These are phyloP conservation scores for Coemansia sp. DNA, from an alignment of 192 early-diverging fungal genomes.

Conservation along the genomic window DNA sequence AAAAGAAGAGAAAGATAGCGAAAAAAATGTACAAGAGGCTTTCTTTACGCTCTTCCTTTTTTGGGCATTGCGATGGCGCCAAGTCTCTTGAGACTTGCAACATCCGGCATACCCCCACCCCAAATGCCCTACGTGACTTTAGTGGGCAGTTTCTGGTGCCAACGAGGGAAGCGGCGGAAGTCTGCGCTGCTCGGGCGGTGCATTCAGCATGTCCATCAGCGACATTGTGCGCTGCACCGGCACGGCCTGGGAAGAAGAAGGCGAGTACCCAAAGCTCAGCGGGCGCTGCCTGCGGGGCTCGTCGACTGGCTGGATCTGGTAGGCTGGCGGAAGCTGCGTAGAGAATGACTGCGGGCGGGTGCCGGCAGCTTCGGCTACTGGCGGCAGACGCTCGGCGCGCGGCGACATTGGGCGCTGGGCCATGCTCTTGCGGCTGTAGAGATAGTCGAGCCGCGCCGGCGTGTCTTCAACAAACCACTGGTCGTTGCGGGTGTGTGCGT, in stretches of 20 bases:
- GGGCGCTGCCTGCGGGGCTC: conserved; percentile 1
- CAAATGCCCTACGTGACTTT: too few relatives aligned
- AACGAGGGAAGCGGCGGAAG: conserved; percentile 43
- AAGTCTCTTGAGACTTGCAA: too few relatives aligned
- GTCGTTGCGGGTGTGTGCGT: conserved; percentile 44
- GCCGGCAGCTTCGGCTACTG: conserved; percentile 1
- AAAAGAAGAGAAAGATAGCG: too few relatives aligned
- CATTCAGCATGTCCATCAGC: conserved; percentile 50
- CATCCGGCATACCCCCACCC: too few relatives aligned
- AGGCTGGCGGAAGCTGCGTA: conserved; percentile 1
- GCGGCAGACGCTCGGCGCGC: conserved; percentile 6
- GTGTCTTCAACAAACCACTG: conserved; percentile 38
- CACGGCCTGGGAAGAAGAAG: neutral
- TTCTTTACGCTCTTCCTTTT: conserved; percentile 4
- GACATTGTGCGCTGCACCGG: conserved; percentile 45
- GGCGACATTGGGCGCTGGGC: conserved; percentile 9
- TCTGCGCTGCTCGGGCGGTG: conserved; percentile 48
- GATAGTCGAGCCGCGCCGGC: conserved; percentile 37
- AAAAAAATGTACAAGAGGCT: conserved; percentile 9
- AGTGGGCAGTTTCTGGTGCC: conserved; percentile 8
- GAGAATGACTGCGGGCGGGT: conserved; percentile 7
- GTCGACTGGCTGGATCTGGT: neutral
- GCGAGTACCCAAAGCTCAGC: conserved; percentile 5
- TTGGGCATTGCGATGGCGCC: neutral
- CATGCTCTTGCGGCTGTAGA: conserved; percentile 17